Conservation (phyloP, 345 rosid genomes). For the Chamaenerion angustifolium region DNA sequence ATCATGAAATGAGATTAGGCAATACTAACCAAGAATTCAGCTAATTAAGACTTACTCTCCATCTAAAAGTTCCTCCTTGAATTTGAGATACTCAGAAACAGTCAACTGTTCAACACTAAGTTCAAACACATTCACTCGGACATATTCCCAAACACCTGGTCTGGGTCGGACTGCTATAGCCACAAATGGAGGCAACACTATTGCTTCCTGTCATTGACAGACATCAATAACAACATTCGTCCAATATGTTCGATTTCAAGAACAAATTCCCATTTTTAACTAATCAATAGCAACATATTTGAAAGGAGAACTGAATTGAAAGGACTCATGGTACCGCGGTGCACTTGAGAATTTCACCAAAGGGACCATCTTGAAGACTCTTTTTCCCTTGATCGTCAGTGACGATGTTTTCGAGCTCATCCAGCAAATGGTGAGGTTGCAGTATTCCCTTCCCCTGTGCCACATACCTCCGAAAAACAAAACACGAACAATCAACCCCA, state of each 20-base stretch:
- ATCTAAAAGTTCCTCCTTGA: constrained; percentile 86
- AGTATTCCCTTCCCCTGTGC: constrained; percentile 84
- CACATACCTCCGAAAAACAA: constrained; percentile 43
- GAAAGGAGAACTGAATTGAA: background rate
- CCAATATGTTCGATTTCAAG: too few relatives aligned
- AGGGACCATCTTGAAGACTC: constrained; percentile 49
- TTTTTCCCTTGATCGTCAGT: constrained; percentile 38
- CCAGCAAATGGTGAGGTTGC: constrained; percentile 80
- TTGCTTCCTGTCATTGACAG: constrained; percentile 56
- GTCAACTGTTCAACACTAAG: constrained; percentile 74
- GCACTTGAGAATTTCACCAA: constrained; percentile 59
- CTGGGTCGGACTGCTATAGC: constrained; percentile 91
- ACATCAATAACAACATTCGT: background rate
- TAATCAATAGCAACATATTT: too few relatives aligned
- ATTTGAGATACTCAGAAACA: constrained; percentile 72
- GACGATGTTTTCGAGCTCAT: constrained; percentile 52
- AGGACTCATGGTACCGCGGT: constrained; percentile 36
- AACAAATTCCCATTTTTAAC: too few relatives aligned
- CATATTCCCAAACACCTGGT: constrained; percentile 98
- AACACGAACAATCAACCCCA: constrained; percentile 6
- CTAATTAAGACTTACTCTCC: constrained; percentile 34
- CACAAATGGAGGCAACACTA: constrained; percentile 84
- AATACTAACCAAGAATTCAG: too few relatives aligned
- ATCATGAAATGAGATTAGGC: background rate
- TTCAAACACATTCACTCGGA: constrained; percentile 75